Evolutionary conservation across 805 yeast species (phyloP), one percentile per base, ranked within the genome.

Genomic region (Candida ovalis): DNA sequence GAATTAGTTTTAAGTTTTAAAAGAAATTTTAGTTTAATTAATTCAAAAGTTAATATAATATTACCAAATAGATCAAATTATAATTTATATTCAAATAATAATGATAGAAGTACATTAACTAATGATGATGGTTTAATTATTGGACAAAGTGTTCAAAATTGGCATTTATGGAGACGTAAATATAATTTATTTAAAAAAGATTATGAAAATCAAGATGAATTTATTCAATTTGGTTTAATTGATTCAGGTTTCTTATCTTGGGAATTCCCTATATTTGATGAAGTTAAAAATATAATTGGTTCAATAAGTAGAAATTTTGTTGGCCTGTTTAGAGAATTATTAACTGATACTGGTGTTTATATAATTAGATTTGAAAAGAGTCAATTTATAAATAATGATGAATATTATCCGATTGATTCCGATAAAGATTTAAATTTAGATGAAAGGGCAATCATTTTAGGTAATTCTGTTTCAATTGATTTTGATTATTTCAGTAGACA

Each of bases 401-500:
- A 70, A 32, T 54, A 71, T 35, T 81, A 81, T 53, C 32, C 37
- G 2, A 80, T 82, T 2, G 63, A 76, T 3, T 69, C 80, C 0
- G 42, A 44, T 6, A 30, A 40, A 6, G 63, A 74, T 1, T 66
- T 94, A 66, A 78, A 84, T 3, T 68, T 89, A 39, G 95, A 86
- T 62, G 87, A 94, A 66, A 78, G 96, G 55, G 96, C 97, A 0
- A 81, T 90, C 1, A 61, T 94, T 64, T 72, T 94, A 47, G 96
- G 89, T 0, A 87, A 86, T 51, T 96, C 97, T 0, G 84, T 94
- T 1, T 86, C 96, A 49, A 85, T 94, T 51, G 99, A 94, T 66
- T 94, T 89, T 67, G 99, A 94, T 68, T 94, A 91, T 69, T 94
- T 94, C 67, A 88, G 96, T n/a, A 78, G 98, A 64, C 97, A 91